Evolutionary conservation across 1,284 basidiomycete genomes (phyloP).

Genomic region (Lignosus rhinocerotis): DNA sequence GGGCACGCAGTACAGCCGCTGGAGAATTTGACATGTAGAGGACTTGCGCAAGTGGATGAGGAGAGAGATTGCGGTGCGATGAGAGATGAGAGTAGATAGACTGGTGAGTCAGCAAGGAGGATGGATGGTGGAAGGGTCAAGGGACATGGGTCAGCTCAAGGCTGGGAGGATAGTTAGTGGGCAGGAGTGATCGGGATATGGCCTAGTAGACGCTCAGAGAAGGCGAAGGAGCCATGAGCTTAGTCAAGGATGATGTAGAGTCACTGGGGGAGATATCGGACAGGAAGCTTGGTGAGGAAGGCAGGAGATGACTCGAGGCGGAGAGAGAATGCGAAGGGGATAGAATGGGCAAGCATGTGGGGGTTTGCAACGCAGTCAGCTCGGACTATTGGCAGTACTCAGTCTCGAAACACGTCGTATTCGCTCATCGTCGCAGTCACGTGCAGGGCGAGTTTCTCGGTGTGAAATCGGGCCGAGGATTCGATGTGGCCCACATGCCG

Average conservation of each 20-base stretch:
- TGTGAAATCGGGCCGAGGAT: constrained; percentile 21
- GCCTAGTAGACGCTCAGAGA: constrained; percentile 5
- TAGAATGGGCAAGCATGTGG: constrained; percentile 7
- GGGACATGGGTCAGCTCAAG: constrained; percentile 14
- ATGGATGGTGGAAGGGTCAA: neutral
- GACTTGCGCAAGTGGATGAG: neutral
- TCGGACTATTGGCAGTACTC: neutral
- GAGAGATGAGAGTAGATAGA: neutral
- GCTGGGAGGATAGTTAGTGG: neutral
- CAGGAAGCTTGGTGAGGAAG: constrained; percentile 1
- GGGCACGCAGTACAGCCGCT: constrained; percentile 4
- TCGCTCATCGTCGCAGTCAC: constrained; percentile 7
- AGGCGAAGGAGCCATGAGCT: constrained; percentile 2
- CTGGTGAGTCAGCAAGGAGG: constrained; percentile 11
- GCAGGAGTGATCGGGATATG: neutral
- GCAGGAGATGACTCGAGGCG: neutral
- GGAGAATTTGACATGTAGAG: neutral
- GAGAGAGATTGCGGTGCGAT: neutral
- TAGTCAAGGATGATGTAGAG: constrained; percentile 10
- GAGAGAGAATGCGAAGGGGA: constrained; percentile 1
- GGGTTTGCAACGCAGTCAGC: neutral
- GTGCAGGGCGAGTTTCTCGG: constrained; percentile 18
- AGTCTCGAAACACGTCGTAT: constrained; percentile 10
- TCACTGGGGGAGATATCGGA: constrained; percentile 3
- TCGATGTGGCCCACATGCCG: constrained; percentile 5